These are phyloP conservation scores for Tulasnella calospora DNA, from an alignment of 768 basidiomycete genomes.

Conservation along the genomic window DNA sequence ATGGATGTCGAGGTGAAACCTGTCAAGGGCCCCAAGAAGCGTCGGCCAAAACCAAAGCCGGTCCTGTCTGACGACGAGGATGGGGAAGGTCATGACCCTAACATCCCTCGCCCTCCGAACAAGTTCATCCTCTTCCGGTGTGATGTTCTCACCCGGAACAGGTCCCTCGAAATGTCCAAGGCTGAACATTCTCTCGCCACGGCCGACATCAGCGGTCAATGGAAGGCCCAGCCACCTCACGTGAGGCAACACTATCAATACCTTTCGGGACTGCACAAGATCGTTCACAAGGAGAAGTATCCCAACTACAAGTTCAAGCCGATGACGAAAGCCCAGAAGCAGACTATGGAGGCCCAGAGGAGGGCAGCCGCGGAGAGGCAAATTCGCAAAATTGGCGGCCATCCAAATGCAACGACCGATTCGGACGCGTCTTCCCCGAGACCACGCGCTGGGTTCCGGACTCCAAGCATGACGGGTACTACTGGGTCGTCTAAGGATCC, in stretches of 20 bases:
- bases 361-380: neutral
- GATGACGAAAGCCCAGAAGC: neutral
- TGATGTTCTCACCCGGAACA: neutral
- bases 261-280: neutral
- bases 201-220: neutral
- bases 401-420: neutral
- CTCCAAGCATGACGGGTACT: neutral
- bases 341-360: neutral
- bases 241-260: neutral
- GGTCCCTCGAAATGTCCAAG: neutral
- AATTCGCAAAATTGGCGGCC: neutral
- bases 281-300: neutral
- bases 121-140: slow-evolving; percentile 15
- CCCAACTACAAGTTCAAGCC: slow-evolving; percentile 19
- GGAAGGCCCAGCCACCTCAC: neutral
- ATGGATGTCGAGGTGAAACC: neutral
- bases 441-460: neutral
- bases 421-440: neutral
- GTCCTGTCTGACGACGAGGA: neutral
- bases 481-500: neutral
- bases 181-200: neutral
- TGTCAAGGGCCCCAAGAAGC: neutral
- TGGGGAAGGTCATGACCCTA: neutral
- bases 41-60: neutral
- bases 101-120: slow-evolving; percentile 5